phyloP scores from a whole-genome alignment of 768 basidiomycete genomes.

The Mycena rosella region DNA sequence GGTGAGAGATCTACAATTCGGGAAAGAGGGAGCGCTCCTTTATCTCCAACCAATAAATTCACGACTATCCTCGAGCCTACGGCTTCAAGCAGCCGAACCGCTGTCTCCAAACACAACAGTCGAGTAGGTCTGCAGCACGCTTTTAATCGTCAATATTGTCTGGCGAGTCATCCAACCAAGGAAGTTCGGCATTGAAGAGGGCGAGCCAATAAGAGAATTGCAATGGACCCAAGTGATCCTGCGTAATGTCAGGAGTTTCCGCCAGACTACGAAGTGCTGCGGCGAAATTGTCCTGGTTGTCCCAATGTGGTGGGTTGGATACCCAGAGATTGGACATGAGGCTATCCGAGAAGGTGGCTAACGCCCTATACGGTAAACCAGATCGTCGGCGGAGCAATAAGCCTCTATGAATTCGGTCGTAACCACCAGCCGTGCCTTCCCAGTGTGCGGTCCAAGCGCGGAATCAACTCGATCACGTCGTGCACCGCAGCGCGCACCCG shows the following conservation, averaged over 20 bases:
- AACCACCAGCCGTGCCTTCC: conserved; percentile 30
- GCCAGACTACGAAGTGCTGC: conserved; percentile 19
- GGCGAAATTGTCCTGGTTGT: conserved; percentile 27
- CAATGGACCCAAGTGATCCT: conserved; percentile 17
- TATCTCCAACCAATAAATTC: conserved; percentile 31
- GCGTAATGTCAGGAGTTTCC: not conserved
- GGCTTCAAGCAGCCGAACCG: not conserved
- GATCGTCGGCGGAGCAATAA: conserved; percentile 2
- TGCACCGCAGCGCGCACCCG: conserved; percentile 16
- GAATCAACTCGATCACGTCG: conserved; percentile 12
- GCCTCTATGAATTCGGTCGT: conserved; percentile 28
- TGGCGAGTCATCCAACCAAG: conserved; percentile 30
- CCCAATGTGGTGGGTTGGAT: conserved; percentile 13
- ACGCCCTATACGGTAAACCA: conserved; percentile 22
- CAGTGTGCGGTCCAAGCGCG: conserved; percentile 23
- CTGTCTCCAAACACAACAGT: conserved; percentile 2
- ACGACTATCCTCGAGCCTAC: conserved; percentile 25
- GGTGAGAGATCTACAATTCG: not conserved
- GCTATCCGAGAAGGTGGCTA: conserved; percentile 16
- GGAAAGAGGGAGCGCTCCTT: conserved; percentile 1
- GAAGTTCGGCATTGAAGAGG: conserved; percentile 28
- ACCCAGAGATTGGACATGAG: conserved; percentile 20
- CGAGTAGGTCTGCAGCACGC: conserved; percentile 6
- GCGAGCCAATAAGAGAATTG: conserved; percentile 9
- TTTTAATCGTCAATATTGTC: conserved; percentile 2